Evolutionary conservation across 805 yeast genomes (phyloP).

Genomic region (Metschnikowia kunwiensis): DNA sequence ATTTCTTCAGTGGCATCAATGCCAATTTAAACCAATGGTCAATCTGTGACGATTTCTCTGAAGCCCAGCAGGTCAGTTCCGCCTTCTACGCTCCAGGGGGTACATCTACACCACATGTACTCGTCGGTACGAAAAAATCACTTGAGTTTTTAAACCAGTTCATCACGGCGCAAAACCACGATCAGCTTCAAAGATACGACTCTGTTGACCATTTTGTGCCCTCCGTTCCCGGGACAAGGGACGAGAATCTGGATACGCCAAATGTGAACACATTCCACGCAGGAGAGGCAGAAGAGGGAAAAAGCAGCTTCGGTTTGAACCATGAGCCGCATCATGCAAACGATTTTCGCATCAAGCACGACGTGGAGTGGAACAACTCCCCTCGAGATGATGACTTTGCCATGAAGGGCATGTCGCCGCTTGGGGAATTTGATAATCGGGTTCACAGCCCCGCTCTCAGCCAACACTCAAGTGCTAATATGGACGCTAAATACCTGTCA

Average conservation of each 20-base stretch:
- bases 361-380: conserved; percentile 12
- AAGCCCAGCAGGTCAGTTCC: conserved; percentile 73
- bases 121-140: conserved; percentile 54
- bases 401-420: conserved; percentile 9
- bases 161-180: conserved; percentile 41
- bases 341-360: conserved; percentile 13
- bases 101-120: conserved; percentile 61
- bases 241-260: not conserved
- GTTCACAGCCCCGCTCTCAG: conserved; percentile 8
- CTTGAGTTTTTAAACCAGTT: conserved; percentile 53
- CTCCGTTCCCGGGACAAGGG: not conserved
- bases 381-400: conserved; percentile 11
- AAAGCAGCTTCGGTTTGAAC: not conserved
- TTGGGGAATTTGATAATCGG: conserved; percentile 9
- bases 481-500: conserved; percentile 3
- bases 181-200: conserved; percentile 1
- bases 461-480: conserved; percentile 5
- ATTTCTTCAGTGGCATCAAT: conserved; percentile 56
- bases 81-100: conserved; percentile 58
- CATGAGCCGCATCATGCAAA: conserved; percentile 1
- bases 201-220: not conserved
- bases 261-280: no score
- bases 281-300: conserved; percentile 1
- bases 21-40: conserved; percentile 67
- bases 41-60: conserved; percentile 79